Base-by-base conservation (phyloP, 805 yeast species). In the Metschnikowia santaceciliae region DNA sequence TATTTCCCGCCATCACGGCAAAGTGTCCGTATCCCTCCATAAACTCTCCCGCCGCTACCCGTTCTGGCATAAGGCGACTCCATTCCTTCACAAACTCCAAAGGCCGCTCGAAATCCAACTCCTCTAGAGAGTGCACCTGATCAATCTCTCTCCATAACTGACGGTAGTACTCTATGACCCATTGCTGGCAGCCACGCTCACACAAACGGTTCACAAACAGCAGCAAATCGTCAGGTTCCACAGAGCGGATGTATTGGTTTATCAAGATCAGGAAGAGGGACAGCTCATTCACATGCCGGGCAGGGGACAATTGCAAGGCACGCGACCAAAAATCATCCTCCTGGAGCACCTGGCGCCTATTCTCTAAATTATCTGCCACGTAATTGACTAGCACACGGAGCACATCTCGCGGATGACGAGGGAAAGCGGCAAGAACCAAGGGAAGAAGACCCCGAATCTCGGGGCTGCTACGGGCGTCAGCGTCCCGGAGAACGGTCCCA, bases 351-450 rank as follows among this genome's bases (percentile, higher is more conserved):
- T 26, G 48, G 3, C 33, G 34, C 13, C 67, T 33, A 51, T 64
- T 64, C 11, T 51, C 55, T 32, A 57, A 71, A 51, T 63, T 70
- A 53, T 68, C 69, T 3, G 78, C 77, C 30, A 66, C 52, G 44
- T 63, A 59, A 44, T 74, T 74, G 50, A 74, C 60, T 19, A 71
- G 53, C 2, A 64, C 69, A 42, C 76, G 52, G 17, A 69, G 55
- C 2, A 55, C 54, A 22, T 67, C 66, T 10, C 55, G 49, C 4
- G 56, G 50, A 10, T 35, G 46, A 13, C 50, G 48, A 20, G 56
- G 23, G 36, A 34, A 42, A 13, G 45, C 41, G 5, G 46, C 33
- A 11, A 60, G 45, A n/a, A 48, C 57, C n/a, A n/a, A 8, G 14
- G 52, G 53, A 6, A 61, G 52, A 17, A 51, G 32, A 17, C 47